phyloP scores from a whole-genome alignment of 768 basidiomycete genomes.

The Naganishia vaughanmartiniae region DNA sequence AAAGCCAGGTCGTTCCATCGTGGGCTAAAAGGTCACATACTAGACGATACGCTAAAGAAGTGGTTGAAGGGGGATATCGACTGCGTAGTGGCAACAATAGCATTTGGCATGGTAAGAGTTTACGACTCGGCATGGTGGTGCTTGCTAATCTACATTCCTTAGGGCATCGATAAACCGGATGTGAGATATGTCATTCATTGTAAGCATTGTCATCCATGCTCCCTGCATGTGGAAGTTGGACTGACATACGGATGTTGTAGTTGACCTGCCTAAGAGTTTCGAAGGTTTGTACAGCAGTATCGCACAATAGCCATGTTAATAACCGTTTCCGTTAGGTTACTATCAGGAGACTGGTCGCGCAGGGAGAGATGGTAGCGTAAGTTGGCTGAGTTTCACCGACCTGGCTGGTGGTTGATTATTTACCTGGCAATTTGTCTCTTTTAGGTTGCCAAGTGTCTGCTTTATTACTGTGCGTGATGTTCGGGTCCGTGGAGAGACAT shows the following conservation, averaged over 20 bases:
- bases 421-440: not conserved
- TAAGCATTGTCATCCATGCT: not conserved
- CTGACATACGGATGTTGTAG: not conserved
- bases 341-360: constrained; percentile 53
- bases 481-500: not conserved
- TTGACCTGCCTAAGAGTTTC: constrained; percentile 51
- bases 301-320: not conserved
- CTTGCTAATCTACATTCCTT: not conserved
- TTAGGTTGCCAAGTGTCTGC: constrained; percentile 48
- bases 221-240: not conserved
- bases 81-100: constrained; percentile 45
- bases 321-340: constrained; percentile 34
- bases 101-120: constrained; percentile 52
- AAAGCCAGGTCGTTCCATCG: constrained; percentile 43
- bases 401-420: constrained; percentile 6
- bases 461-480: constrained; percentile 49
- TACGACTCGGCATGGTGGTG: too few relatives aligned
- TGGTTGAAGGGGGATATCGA: constrained; percentile 33
- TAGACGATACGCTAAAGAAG: constrained; percentile 38
- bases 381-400: constrained; percentile 2
- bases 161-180: constrained; percentile 52
- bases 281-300: constrained; percentile 37
- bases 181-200: constrained; percentile 53
- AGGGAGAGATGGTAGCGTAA: constrained; percentile 51
- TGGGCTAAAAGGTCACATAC: constrained; percentile 26